Base-by-base conservation (phyloP, 345 rosid species). In the Populus davidiana region DNA sequence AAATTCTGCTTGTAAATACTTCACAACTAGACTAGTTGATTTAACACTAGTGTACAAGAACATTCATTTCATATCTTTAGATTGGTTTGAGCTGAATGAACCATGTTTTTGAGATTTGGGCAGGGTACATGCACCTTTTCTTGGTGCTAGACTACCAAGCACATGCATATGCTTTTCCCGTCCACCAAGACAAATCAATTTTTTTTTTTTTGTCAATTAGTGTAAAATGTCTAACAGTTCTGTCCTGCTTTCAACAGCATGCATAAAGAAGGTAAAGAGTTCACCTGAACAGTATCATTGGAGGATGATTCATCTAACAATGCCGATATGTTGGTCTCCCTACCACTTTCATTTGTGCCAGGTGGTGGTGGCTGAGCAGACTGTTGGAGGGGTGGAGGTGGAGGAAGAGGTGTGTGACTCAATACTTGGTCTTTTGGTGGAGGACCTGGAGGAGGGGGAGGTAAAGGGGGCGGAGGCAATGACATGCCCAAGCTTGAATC, bases 401-500 rank as follows among this genome's bases (percentile, higher is more conserved):
- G 90, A 8, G 93, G 93, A 84, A 88, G 91, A 41, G 82, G 86
- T 79, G 88, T 86, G 50, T 69, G 89, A 77, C 79, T 72, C 31
- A 82, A 70, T 81, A 80, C 66, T 70, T 88, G 93, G 70, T 92
- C 94, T 79, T 82, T 90, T 47, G 96, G 93, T 36, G 94, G 94
- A 27, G 97, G 93, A 11, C 99, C 98, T 12, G 97, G 97, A 70
- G 98, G 99, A 20, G 99, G 98, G 71, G 97, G 97, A 41, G 94
- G 93, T 69, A 86, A 82, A 78, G 88, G 84, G 21, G 86, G 86
- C 33, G 87, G 94, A 39, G 98, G 93, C 79, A 96, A 83, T 56
- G 92, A 75, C 74, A 87, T 23, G 71, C 88, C 86, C 70, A 85
- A 64, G 78, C 75, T 82, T 69, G 85, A 70, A 21, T 74, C 76